Percentiles rank a stretch among this genome's conserved stretches.
Evolutionary conservation across 116 monocot species (phyloP).

Genomic region (Posidonia oceanica): DNA sequence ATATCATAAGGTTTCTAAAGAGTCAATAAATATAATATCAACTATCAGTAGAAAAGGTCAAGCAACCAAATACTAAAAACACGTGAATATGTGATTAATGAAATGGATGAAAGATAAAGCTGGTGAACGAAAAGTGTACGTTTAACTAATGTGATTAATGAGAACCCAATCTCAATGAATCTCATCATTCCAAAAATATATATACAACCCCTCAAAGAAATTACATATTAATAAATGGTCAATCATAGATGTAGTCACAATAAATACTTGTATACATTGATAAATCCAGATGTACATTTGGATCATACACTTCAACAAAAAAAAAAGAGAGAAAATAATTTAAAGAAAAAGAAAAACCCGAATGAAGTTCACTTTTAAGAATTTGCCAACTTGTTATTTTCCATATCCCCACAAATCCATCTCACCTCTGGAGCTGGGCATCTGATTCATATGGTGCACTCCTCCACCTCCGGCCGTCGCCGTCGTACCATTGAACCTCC

Average conservation of each 20-base stretch:
- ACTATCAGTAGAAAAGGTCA: too few species aligned
- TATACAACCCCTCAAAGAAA: background rate
- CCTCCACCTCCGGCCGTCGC: background rate
- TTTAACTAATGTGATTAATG: too few species aligned
- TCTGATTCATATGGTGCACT: slow-evolving; percentile 12
- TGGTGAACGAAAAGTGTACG: too few species aligned
- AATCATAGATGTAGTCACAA: slow-evolving; percentile 2
- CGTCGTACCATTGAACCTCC: slow-evolving; percentile 1
- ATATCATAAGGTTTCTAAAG: too few species aligned
- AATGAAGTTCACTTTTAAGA: too few species aligned
- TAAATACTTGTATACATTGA: slow-evolving; percentile 4
- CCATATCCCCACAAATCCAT: slow-evolving; percentile 31
- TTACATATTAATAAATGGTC: background rate
- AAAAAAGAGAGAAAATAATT: background rate
- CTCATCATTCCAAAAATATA: background rate
- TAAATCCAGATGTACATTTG: slow-evolving; percentile 5
- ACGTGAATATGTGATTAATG: too few species aligned
- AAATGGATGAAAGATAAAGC: too few species aligned
- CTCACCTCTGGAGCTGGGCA: slow-evolving; percentile 9
- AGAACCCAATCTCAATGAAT: too few species aligned
- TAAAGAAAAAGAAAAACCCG: too few species aligned
- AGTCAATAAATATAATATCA: too few species aligned
- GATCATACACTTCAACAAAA: background rate
- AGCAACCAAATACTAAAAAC: too few species aligned
- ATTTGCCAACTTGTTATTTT: background rate